Evolutionary conservation across 805 yeast species (phyloP).

Genomic region (Dipodascopsis tothii): DNA sequence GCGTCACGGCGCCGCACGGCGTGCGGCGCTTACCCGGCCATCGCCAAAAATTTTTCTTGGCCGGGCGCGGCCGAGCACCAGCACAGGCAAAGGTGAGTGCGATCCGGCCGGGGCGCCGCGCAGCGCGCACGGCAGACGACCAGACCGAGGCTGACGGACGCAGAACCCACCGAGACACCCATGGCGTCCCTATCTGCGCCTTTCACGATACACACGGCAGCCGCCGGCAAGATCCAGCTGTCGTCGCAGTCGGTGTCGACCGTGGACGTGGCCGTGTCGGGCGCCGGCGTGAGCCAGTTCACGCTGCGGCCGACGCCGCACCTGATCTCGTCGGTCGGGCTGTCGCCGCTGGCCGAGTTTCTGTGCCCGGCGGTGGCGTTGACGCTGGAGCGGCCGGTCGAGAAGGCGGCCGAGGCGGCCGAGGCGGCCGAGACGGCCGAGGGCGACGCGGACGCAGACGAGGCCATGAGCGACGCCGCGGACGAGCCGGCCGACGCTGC

Average conservation of each 20-base stretch:
- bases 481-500: neutral
- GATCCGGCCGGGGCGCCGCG: too few species aligned
- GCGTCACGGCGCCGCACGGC: too few species aligned
- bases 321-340: constrained; percentile 14
- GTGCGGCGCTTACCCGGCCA: too few species aligned
- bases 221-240: constrained; percentile 1
- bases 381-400: neutral
- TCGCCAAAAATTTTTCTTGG: too few species aligned
- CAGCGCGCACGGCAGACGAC: too few species aligned
- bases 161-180: too few species aligned
- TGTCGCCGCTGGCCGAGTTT: constrained; percentile 19
- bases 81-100: neutral
- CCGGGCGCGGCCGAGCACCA: too few species aligned
- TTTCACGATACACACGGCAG: constrained; percentile 9
- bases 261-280: constrained; percentile 14
- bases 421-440: neutral
- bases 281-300: constrained; percentile 13
- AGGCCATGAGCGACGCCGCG: neutral
- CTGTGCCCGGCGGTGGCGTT: constrained; percentile 15
- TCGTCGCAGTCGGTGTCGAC: constrained; percentile 12
- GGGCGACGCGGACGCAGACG: neutral
- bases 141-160: too few species aligned
- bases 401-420: neutral
- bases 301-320: constrained; percentile 18
- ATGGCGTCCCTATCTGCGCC: constrained; percentile 16